Base-by-base conservation (phyloP, 2,329 filamentous ascomycete species). In the Blastomyces parvus region DNA sequence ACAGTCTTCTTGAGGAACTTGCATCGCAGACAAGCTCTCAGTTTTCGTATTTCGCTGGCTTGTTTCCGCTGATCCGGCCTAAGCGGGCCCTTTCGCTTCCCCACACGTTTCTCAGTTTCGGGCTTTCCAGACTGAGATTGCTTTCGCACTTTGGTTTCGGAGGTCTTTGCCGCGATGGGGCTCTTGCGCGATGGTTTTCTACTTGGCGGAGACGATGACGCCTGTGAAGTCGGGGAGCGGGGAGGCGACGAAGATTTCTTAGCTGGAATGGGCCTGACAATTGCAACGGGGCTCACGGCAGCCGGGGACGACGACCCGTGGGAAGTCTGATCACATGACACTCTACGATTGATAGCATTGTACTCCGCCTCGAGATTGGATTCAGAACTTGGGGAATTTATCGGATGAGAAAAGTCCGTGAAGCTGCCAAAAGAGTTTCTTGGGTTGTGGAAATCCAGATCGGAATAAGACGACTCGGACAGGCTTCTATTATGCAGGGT, bases 1-100 rank as follows among this genome's bases (percentile, higher is more conserved):
- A 77, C 74, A 59, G 93, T 97, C 84, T 97, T 97, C 84, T 97
- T 97, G 75, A 97, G 83, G 81, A 97, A 97, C 80, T 97, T 97
- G 85, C 93, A 97, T 68, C 93, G 88, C 70, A 97, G 81, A 76
- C 93, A 97, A 58, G 93, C 93, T 73, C 93, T 85, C 70, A 97
- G 82, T 78, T 97, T 97, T 75, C 93, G 87, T 74, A 97, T 97
- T 78, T 97, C 93, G 72, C 92, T 94, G 33, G 93, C 93, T 77
- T 97, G 93, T 79, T 96, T 95, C 69, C 93, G 86, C 81, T 97
- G 93, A 76, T 97, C 93, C 13, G 92, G 91, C 71, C 91, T 83
- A 69, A 97, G 84, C 64, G 93, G 93, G 44, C 93, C 93, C 75
- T 90, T 90, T 78, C 93, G 86, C 72, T 91, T 87, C 59, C 93